Base-by-base conservation (phyloP, 495 filamentous ascomycete genomes). In the Aspergillus avenaceus region DNA sequence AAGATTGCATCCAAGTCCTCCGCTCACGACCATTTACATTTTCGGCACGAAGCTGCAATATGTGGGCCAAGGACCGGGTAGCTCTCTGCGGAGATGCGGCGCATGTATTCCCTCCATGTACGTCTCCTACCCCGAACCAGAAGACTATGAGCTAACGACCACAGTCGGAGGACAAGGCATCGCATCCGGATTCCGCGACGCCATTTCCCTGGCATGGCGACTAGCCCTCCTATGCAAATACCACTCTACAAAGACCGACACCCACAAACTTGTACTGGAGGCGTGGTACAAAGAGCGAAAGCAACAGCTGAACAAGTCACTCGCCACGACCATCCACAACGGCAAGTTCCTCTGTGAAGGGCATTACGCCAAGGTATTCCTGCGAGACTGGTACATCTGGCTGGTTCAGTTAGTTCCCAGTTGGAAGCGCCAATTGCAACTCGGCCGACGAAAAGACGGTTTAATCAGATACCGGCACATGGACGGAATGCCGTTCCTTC, bases 41-140 rank as follows among this genome's bases (percentile, higher is more conserved):
- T 27, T 70, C 71, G 0, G 66, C 71, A 9, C 67, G 75, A 26
- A 69, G 69, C 25, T 77, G 76, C 52, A 80, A 80, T 41, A 67
- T 63, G 36, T 82, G 77, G 77, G 69, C 69, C n/a, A 55, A 63
- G 23, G 62, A 59, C 14, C 62, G 73, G 3, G 71, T 69, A 0
- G 64, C 76, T 41, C 59, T 82, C 7, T 74, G 72, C 34, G 77
- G 77, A 9, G 77, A 82, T 54, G 68, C 78, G 2, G 77, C 77
- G 5, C 72, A 82, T 45, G 78, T 80, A 1, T 82, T 82, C 45
- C 78, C 78, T 23, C 75, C 78, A 7, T 81, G 69, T 72, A 58
- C 41, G 56, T 52, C 8, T 23, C 16, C 3, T 43, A 37, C 12
- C 47, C 46, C 28, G 32, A 8, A 14, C 4, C 18, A 3, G 47